Percentiles rank a stretch among this genome's conserved stretches.
Evolutionary conservation across 1,284 basidiomycete species (phyloP).

Genomic region (Mycena sp.): DNA sequence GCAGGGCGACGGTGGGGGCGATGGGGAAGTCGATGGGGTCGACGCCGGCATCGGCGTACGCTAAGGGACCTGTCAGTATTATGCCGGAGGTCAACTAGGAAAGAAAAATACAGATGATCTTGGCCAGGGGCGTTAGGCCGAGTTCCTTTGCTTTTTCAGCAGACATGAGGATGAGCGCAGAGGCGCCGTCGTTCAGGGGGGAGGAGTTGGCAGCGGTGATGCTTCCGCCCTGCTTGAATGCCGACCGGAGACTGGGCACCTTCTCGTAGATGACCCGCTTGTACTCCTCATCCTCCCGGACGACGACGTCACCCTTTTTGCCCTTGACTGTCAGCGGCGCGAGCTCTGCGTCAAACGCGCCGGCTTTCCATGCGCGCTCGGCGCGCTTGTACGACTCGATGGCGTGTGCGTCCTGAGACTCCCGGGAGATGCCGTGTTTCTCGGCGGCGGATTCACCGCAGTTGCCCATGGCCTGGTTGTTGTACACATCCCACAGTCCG

Average conservation of each 20-base stretch:
- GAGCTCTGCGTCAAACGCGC: slow-evolving; percentile 90
- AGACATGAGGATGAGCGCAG: slow-evolving; percentile 93
- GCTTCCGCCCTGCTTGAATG: slow-evolving; percentile 90
- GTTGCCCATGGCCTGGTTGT: slow-evolving; percentile 96
- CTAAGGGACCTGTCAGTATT: slow-evolving; percentile 54
- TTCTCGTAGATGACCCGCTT: slow-evolving; percentile 95
- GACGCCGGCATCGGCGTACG: slow-evolving; percentile 96
- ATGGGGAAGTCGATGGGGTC: slow-evolving; percentile 98
- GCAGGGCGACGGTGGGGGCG: slow-evolving; percentile 93
- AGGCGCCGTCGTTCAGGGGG: slow-evolving; percentile 98
- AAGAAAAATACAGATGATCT: slow-evolving; percentile 80
- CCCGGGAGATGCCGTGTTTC: slow-evolving; percentile 86
- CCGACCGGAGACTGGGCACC: slow-evolving; percentile 85
- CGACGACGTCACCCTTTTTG: slow-evolving; percentile 91
- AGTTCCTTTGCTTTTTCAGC: slow-evolving; percentile 91
- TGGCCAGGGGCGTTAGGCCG: slow-evolving; percentile 90
- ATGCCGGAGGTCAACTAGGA: slow-evolving; percentile 5
- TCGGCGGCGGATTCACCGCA: slow-evolving; percentile 92
- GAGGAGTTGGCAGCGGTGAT: slow-evolving; percentile 97
- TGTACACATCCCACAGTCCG: slow-evolving; percentile 96
- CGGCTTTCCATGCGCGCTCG: slow-evolving; percentile 88
- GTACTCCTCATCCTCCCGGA: slow-evolving; percentile 98
- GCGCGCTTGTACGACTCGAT: slow-evolving; percentile 96
- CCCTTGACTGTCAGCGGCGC: slow-evolving; percentile 94
- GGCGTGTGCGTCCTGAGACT: slow-evolving; percentile 90